phyloP scores from a whole-genome alignment of 2,329 filamentous ascomycete species.

The Shiraia sp. region DNA sequence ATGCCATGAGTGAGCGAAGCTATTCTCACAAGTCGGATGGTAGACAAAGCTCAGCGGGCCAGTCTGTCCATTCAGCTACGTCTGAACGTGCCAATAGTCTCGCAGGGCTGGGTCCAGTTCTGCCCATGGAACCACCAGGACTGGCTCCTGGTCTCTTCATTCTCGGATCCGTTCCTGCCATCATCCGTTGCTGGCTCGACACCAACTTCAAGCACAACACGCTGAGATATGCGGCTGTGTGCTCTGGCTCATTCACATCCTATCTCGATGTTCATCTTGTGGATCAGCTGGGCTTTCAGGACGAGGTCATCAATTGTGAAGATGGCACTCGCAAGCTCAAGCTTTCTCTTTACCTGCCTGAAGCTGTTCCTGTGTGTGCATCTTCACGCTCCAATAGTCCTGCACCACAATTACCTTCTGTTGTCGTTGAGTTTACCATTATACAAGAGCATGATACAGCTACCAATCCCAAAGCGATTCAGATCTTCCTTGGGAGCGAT shows the following conservation, averaged over 20 bases:
- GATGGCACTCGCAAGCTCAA: slow-evolving; percentile 72
- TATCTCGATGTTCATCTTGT: slow-evolving; percentile 77
- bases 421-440: slow-evolving; percentile 79
- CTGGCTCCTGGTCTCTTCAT: slow-evolving; percentile 85
- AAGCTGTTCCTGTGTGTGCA: slow-evolving; percentile 79
- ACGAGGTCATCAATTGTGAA: slow-evolving; percentile 67
- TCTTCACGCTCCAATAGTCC: slow-evolving; percentile 75
- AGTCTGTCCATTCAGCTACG: slow-evolving; percentile 75
- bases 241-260: slow-evolving; percentile 88
- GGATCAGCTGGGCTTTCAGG: slow-evolving; percentile 70
- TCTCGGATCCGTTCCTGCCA: slow-evolving; percentile 85
- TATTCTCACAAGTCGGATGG: slow-evolving; percentile 96
- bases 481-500: slow-evolving; percentile 90
- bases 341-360: slow-evolving; percentile 84
- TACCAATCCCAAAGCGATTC: slow-evolving; percentile 65
- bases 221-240: slow-evolving; percentile 87
- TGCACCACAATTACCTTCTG: slow-evolving; percentile 76
- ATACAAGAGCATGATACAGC: slow-evolving; percentile 58
- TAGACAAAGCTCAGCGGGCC: slow-evolving; percentile 88
- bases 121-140: slow-evolving; percentile 71
- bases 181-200: slow-evolving; percentile 94
- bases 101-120: slow-evolving; percentile 67
- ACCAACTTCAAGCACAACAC: slow-evolving; percentile 87
- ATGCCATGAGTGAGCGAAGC: slow-evolving; percentile 85
- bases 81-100: slow-evolving; percentile 87